Conservation (phyloP, 2,329 filamentous ascomycete species). For the Dactylellina cionopaga region DNA sequence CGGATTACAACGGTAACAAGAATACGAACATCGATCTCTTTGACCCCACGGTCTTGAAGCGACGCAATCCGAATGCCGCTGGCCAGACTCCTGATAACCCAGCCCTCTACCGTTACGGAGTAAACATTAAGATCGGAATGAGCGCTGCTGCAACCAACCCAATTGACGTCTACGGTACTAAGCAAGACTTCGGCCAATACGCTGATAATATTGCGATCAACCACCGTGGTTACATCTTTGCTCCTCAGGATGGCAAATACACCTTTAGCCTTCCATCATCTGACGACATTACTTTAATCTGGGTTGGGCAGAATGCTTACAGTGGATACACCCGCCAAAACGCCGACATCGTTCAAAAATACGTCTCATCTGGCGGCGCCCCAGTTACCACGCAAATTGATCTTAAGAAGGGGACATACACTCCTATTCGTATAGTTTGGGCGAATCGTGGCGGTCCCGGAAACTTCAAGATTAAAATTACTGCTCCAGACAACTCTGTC, state of each 20-base stretch:
- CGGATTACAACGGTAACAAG: constrained; percentile 10
- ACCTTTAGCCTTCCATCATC: constrained; percentile 53
- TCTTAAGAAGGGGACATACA: constrained; percentile 35
- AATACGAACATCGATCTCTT: constrained; percentile 22
- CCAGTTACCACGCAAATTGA: constrained; percentile 8
- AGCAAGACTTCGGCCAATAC: constrained; percentile 36
- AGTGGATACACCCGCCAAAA: constrained; percentile 54
- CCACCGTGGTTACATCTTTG: constrained; percentile 54
- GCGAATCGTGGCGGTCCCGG: constrained; percentile 19
- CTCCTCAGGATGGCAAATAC: constrained; percentile 54
- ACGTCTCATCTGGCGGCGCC: background rate
- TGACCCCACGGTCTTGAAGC: constrained; percentile 24
- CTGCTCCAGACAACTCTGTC: constrained; percentile 11
- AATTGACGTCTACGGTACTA: constrained; percentile 23
- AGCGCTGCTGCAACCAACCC: constrained; percentile 2
- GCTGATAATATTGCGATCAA: constrained; percentile 48
- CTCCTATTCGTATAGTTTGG: constrained; percentile 27
- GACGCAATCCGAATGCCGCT: constrained; percentile 21
- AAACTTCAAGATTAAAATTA: constrained; percentile 37
- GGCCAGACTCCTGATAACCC: constrained; percentile 31
- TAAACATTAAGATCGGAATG: constrained; percentile 11
- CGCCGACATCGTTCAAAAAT: constrained; percentile 44
- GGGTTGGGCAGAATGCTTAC: constrained; percentile 55
- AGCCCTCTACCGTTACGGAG: constrained; percentile 2
- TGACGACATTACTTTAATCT: constrained; percentile 56